phyloP scores from a whole-genome alignment of 192 early-diverging fungal species.

The Dispira simplex region DNA sequence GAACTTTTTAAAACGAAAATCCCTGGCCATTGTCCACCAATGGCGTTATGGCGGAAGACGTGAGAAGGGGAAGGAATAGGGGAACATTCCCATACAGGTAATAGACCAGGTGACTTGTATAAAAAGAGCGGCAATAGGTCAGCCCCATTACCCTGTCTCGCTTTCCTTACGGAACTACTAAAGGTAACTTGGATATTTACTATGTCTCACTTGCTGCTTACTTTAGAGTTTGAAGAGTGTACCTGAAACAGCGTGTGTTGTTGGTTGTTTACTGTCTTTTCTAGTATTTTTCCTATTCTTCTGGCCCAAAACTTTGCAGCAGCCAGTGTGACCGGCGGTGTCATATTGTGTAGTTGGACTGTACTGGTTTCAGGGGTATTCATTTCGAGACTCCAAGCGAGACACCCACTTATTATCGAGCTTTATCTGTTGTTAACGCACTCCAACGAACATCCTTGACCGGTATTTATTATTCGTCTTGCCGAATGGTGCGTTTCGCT shows the following conservation, averaged over 20 bases:
- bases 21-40: no score
- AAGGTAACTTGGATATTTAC: not conserved
- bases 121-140: not conserved
- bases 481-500: not conserved
- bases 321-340: not conserved
- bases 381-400: not conserved
- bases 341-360: not conserved
- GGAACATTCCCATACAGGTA: not conserved
- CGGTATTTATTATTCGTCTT: not conserved
- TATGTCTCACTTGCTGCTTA: not conserved
- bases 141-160: not conserved
- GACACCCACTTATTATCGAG: no score
- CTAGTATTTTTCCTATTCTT: not conserved
- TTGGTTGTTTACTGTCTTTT: no score
- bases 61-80: no score
- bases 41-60: no score
- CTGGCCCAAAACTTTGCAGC: not conserved
- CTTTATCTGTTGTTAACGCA: not conserved
- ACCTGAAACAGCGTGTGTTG: no score
- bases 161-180: not conserved
- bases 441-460: not conserved
- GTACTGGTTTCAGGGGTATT: not conserved
- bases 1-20: no score
- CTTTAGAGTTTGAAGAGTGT: not conserved
- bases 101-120: slow-evolving; percentile 5